These are phyloP conservation scores for Aspergillus sp. DNA, from an alignment of 2,329 filamentous ascomycete species.

Conservation along the genomic window DNA sequence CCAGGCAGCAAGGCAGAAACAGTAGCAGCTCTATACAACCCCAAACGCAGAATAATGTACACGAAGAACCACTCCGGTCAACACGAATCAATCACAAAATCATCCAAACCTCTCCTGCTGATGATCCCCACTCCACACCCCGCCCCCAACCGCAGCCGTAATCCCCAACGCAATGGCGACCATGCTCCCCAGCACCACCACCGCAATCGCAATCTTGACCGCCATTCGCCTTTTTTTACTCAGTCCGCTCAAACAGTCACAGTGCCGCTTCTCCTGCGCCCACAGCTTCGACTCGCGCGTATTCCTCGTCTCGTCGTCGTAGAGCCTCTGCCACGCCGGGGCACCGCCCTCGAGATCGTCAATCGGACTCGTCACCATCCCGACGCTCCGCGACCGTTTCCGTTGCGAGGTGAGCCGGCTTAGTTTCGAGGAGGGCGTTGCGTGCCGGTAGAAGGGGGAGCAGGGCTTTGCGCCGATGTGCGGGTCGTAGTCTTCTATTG, in stretches of 20 bases:
- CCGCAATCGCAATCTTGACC: constrained; percentile 46
- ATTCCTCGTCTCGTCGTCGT: constrained; percentile 17
- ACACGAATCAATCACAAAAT: background rate
- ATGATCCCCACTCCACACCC: constrained; percentile 46
- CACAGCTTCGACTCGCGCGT: constrained; percentile 40
- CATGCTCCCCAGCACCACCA: constrained; percentile 49
- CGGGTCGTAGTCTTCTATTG: constrained; percentile 42
- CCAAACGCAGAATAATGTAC: background rate
- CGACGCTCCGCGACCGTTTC: constrained; percentile 22
- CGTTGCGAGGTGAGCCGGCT: constrained; percentile 33
- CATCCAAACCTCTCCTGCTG: constrained; percentile 32
- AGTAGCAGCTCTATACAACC: background rate
- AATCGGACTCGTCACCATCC: constrained; percentile 19
- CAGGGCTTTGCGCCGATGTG: constrained; percentile 45
- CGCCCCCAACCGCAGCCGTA: constrained; percentile 48
- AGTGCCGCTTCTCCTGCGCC: constrained; percentile 38
- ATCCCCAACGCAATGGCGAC: constrained; percentile 52
- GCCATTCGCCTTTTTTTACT: constrained; percentile 41
- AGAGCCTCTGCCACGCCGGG: constrained; percentile 8
- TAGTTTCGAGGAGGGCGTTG: constrained; percentile 33
- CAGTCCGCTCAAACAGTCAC: constrained; percentile 41
- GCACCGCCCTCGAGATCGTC: constrained; percentile 3
- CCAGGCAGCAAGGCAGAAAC: constrained; percentile 17
- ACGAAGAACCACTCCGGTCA: background rate
- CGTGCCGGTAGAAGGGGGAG: constrained; percentile 51